A percentile compares a stretch with the other conserved stretches of the same genome.
These are phyloP conservation scores for Calonectria fujianensis DNA, from an alignment of 2,329 filamentous ascomycete species.

Conservation along the genomic window DNA sequence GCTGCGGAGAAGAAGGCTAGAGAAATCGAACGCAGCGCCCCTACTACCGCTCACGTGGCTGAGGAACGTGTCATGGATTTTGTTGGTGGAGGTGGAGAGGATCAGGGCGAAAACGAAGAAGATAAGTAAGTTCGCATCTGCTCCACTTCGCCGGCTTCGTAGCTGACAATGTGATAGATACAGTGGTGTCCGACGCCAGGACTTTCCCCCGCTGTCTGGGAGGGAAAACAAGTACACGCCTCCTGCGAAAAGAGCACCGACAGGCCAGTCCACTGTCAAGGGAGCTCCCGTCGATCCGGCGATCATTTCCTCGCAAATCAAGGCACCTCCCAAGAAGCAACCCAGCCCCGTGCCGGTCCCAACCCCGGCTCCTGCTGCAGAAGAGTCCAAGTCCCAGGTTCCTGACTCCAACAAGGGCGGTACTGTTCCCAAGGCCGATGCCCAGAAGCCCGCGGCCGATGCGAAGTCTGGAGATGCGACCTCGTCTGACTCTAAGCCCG, in stretches of 20 bases:
- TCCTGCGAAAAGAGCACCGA: slow-evolving; percentile 88
- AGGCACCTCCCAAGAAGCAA: slow-evolving; percentile 65
- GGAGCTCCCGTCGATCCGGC: slow-evolving; percentile 90
- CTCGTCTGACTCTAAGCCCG: slow-evolving; percentile 56
- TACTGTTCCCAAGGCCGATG: slow-evolving; percentile 53
- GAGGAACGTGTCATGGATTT: slow-evolving; percentile 89
- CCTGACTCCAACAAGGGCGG: slow-evolving; percentile 58
- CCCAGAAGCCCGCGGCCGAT: slow-evolving; percentile 53
- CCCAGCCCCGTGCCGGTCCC: slow-evolving; percentile 39
- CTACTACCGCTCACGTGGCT: slow-evolving; percentile 87
- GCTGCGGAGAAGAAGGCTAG: slow-evolving; percentile 88
- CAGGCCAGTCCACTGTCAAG: slow-evolving; percentile 82
- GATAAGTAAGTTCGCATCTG: slow-evolving; percentile 79
- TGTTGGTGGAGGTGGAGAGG: slow-evolving; percentile 72
- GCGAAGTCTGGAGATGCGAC: slow-evolving; percentile 53
- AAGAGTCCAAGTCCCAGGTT: slow-evolving; percentile 53
- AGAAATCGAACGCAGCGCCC: slow-evolving; percentile 87
- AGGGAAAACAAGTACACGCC: slow-evolving; percentile 88
- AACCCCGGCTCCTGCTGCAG: slow-evolving; percentile 39
- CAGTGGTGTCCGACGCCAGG: slow-evolving; percentile 89
- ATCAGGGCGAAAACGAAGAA: slow-evolving; percentile 88
- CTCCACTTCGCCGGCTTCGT: neutral
- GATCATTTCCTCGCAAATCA: slow-evolving; percentile 91
- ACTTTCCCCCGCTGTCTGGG: slow-evolving; percentile 79
- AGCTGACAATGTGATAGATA: slow-evolving; percentile 74